These are phyloP conservation scores for Gleditsia sinensis DNA, from an alignment of 306 rosid species.

Conservation along the genomic window DNA sequence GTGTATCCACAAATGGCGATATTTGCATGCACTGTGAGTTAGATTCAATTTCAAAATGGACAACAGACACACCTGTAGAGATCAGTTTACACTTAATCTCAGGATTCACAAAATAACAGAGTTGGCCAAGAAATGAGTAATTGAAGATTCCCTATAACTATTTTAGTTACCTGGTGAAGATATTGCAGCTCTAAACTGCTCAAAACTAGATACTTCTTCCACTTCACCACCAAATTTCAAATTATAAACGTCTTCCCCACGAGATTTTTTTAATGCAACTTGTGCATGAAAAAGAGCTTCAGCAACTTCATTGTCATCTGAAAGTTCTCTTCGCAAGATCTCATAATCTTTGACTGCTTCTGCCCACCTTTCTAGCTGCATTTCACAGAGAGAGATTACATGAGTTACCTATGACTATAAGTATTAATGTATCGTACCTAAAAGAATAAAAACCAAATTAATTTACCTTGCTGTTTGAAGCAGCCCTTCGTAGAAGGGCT, in stretches of 20 bases:
- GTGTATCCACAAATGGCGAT: conserved; percentile 70
- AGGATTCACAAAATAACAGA: background rate
- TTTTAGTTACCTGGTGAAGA: conserved; percentile 63
- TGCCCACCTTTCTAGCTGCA: conserved; percentile 90
- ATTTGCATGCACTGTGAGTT: conserved; percentile 73
- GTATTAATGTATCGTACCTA: background rate
- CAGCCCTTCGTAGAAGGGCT: conserved; percentile 97
- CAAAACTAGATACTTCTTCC: conserved; percentile 78
- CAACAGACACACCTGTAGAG: conserved; percentile 74
- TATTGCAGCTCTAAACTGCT: conserved; percentile 79
- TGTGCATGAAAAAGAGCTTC: conserved; percentile 85
- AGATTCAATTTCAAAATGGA: conserved; percentile 79
- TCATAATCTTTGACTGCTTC: conserved; percentile 85
- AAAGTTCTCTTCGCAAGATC: conserved; percentile 72
- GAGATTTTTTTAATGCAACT: conserved; percentile 87
- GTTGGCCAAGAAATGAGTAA: background rate
- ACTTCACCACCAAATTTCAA: conserved; percentile 92
- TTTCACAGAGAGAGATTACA: conserved; percentile 12
- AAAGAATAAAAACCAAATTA: conserved; percentile 2
- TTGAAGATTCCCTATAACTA: background rate
- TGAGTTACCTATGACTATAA: background rate
- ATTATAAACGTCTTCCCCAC: conserved; percentile 82
- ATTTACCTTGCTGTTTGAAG: conserved; percentile 80
- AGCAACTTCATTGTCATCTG: conserved; percentile 80
- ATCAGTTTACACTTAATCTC: background rate